These are phyloP conservation scores for Trichoderma sp. DNA, from an alignment of 2,329 filamentous ascomycete species.

Conservation along the genomic window DNA sequence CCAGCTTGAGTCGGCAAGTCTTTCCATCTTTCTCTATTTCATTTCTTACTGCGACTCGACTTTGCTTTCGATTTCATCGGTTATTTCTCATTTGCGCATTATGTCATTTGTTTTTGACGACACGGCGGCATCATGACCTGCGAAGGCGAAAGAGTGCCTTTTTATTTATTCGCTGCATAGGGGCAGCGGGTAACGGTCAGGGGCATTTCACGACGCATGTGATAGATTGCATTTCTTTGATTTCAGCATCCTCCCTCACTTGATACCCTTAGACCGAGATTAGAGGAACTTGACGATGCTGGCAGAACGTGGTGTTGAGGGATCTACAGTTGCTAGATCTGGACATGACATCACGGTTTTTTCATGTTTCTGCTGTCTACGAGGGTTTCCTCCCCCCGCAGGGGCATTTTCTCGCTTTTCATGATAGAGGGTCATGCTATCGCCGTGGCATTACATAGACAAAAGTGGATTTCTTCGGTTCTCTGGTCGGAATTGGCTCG, in stretches of 20 bases:
- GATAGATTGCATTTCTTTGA: constrained; percentile 51
- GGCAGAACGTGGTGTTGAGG: constrained; percentile 44
- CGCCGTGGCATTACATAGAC: constrained; percentile 57
- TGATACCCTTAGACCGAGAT: constrained; percentile 51
- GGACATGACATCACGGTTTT: constrained; percentile 41
- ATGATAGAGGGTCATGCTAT: constrained; percentile 51
- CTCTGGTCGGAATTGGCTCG: constrained; percentile 50
- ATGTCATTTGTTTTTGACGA: constrained; percentile 39
- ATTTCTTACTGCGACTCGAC: constrained; percentile 29
- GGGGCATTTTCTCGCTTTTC: constrained; percentile 47
- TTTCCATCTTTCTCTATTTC: constrained; percentile 29
- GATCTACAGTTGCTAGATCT: constrained; percentile 43
- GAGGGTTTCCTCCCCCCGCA: constrained; percentile 40
- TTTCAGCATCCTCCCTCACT: constrained; percentile 47
- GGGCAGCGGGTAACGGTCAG: constrained; percentile 42
- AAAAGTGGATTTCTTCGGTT: constrained; percentile 68
- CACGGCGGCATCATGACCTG: constrained; percentile 49
- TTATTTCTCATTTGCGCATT: constrained; percentile 37
- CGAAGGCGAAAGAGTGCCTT: constrained; percentile 42
- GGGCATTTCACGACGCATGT: constrained; percentile 48
- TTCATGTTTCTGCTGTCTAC: constrained; percentile 45
- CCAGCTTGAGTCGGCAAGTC: constrained; percentile 26
- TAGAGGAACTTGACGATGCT: constrained; percentile 45
- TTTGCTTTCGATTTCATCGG: constrained; percentile 35
- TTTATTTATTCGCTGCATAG: constrained; percentile 38